Evolutionary conservation across 73 alveolate genomes (phyloP).

Genomic region (Tetrahymena thermophila): DNA sequence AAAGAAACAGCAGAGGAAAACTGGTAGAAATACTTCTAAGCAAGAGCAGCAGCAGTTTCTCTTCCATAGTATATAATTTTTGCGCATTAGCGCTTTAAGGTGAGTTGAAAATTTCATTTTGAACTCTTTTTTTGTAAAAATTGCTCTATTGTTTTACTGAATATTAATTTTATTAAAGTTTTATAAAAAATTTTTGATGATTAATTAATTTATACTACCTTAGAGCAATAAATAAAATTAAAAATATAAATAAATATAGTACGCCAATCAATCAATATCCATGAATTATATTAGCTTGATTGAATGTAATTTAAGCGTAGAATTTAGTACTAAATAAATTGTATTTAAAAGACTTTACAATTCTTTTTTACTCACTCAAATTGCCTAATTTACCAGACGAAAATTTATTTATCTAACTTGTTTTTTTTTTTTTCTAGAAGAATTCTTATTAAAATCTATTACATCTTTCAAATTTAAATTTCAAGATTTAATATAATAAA

Average conservation of each 20-base stretch:
- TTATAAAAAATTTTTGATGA: neutral
- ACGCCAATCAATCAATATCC: neutral
- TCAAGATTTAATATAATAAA: neutral
- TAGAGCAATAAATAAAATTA: neutral
- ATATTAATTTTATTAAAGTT: neutral
- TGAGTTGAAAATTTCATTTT: slow-evolving; percentile 36
- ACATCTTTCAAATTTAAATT: neutral
- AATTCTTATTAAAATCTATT: neutral
- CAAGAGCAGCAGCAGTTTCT: slow-evolving; percentile 74
- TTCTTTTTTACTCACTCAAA: neutral
- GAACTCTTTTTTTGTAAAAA: neutral
- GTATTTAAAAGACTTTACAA: neutral
- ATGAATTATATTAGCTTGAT: neutral
- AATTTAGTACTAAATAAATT: neutral
- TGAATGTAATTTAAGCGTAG: neutral
- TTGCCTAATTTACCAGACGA: neutral
- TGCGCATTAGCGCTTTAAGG: slow-evolving; percentile 71
- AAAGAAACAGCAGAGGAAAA: slow-evolving; percentile 6
- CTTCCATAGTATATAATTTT: slow-evolving; percentile 83
- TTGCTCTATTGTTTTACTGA: neutral
- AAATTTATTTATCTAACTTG: too few relatives aligned
- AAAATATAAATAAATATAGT: neutral
- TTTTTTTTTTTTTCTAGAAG: neutral
- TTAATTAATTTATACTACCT: neutral
- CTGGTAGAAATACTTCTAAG: slow-evolving; percentile 78